Evolutionary conservation across 164 flowering plant species (phyloP), one percentile per base, ranked within the genome.

Genomic region (Nelumbo lutea): DNA sequence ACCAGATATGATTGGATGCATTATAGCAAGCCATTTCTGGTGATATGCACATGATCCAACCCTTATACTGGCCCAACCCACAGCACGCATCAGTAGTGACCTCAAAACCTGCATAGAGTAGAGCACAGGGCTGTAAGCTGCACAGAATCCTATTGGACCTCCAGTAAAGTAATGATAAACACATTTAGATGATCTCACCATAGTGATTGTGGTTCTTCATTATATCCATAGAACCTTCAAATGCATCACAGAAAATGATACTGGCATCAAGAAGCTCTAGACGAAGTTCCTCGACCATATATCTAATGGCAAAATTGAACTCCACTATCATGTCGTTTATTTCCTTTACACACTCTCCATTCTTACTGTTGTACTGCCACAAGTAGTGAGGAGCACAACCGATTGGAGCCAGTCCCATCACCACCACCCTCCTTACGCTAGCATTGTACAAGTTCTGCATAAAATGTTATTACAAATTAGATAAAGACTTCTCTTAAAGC

Each of bases 371-470:
- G 68, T 86, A 86, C 71, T 74, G 72, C 88, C 87, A 86, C 79
- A 91, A 69, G 85, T 89, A 94, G 73, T 86, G 83, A 59, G 98
- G 98, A 70, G 96, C 87, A 69, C 98, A 94, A 6, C 98, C 98
- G 4, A 94, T 82, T 7, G 97, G 97, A 10, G 96, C 83, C 61
- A 94, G 66, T 8, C 98, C 97, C 94, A 86, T 83, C 41, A 94
- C 82, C 50, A 91, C 90, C 65, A 91, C 69, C 68, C 69, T 87
- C 77, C 93, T 80, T 5, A 79, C 97, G 67, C 79, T 75, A 4
- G 82, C 71, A 66, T 77, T 80, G 83, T 90, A 85, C 81, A 94
- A 77, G 72, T 80, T 87, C 96, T 90, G 90, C 79, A 72, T 50
- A 57, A 59, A 44, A 5, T 14, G 70, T 27, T 27, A 27, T 27